Evolutionary conservation across 208 protist species (phyloP).

Genomic region (Spongospora subterranea): DNA sequence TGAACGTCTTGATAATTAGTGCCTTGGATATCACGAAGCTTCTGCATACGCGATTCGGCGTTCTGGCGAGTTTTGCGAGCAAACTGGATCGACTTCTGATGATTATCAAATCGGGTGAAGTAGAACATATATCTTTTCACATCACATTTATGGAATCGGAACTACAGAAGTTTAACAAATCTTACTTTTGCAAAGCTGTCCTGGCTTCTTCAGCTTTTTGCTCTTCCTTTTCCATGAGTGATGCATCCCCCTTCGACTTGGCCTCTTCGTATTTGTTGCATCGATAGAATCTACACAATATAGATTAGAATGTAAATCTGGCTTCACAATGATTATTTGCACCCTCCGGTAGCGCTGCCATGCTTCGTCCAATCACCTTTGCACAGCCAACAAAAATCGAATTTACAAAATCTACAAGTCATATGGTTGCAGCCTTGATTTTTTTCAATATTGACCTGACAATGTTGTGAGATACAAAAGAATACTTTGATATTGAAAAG

Average conservation of each 20-base stretch:
- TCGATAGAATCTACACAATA: neutral
- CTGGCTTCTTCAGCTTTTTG: slow-evolving; percentile 26
- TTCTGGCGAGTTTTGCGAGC: slow-evolving; percentile 15
- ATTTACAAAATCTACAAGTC: slow-evolving; percentile 66
- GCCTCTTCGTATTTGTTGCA: slow-evolving; percentile 53
- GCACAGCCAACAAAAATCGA: slow-evolving; percentile 71
- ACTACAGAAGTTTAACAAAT: neutral
- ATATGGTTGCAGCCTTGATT: slow-evolving; percentile 73
- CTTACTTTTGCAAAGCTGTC: slow-evolving; percentile 26
- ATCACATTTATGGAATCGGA: neutral
- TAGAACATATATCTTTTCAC: slow-evolving; percentile 41
- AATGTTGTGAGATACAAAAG: slow-evolving; percentile 66
- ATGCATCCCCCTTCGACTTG: neutral
- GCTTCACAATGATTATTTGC: neutral
- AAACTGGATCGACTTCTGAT: slow-evolving; percentile 52
- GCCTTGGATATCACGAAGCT: slow-evolving; percentile 49
- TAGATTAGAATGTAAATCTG: too few species aligned
- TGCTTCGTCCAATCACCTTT: slow-evolving; percentile 56
- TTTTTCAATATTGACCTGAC: slow-evolving; percentile 70
- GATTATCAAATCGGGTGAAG: slow-evolving; percentile 49
- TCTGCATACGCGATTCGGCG: slow-evolving; percentile 18
- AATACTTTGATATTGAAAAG: slow-evolving; percentile 70
- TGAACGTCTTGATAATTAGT: slow-evolving; percentile 48
- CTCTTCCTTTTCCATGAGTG: slow-evolving; percentile 19
- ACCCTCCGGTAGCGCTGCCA: slow-evolving; percentile 49